phyloP scores from a whole-genome alignment of 202 grass and related monocot genomes.

The Dendrocalamus latiflorus region DNA sequence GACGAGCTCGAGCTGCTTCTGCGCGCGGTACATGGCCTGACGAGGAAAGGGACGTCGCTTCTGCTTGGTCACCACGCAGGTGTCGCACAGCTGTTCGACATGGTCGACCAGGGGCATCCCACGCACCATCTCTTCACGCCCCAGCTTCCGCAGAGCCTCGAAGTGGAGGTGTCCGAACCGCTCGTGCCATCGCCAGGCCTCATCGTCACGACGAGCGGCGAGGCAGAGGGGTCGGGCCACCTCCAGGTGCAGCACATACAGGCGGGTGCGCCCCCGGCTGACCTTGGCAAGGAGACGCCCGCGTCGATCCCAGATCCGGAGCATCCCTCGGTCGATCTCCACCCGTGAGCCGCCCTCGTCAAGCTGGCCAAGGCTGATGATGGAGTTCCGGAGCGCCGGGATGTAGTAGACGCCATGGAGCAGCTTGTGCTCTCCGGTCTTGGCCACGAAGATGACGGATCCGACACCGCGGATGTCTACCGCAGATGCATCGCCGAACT shows the following conservation, averaged over 20 bases:
- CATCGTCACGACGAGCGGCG: background rate
- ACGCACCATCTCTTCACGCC: background rate
- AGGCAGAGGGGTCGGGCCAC: background rate
- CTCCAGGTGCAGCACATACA: background rate
- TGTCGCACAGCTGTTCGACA: background rate
- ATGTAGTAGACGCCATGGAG: background rate
- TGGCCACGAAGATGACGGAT: background rate
- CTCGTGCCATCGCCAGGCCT: background rate
- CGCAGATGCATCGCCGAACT: background rate
- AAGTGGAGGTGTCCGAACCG: background rate
- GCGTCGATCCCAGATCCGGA: background rate
- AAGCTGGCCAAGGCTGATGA: background rate
- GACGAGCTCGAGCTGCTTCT: background rate
- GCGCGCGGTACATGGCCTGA: background rate
- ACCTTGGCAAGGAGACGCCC: background rate
- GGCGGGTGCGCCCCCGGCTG: background rate
- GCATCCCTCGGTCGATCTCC: background rate
- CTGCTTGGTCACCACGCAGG: background rate
- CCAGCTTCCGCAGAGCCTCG: background rate
- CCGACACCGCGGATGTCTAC: background rate
- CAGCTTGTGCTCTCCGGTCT: background rate
- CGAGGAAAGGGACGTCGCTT: background rate
- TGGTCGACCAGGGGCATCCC: background rate
- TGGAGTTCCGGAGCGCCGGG: background rate
- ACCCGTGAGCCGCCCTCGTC: background rate